phyloP scores from a whole-genome alignment of 495 filamentous ascomycete genomes.

The Daldinia concentrica region DNA sequence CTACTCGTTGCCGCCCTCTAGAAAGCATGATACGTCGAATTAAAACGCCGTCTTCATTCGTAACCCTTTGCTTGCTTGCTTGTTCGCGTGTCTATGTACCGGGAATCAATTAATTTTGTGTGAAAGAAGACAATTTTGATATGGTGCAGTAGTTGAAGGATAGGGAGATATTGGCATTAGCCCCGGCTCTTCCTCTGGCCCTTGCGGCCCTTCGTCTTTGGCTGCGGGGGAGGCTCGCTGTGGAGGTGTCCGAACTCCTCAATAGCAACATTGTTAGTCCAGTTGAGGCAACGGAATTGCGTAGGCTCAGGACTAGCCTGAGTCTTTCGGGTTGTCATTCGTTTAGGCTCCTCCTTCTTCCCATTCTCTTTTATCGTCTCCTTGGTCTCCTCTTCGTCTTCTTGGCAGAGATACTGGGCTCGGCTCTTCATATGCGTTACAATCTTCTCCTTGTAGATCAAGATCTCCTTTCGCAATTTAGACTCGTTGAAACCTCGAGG shows the following conservation, averaged over 20 bases:
- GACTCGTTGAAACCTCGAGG: constrained; percentile 81
- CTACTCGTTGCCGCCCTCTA: constrained; percentile 24
- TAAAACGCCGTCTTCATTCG: constrained; percentile 14
- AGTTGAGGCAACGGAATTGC: constrained; percentile 76
- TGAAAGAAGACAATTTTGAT: not conserved
- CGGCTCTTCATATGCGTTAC: constrained; percentile 80
- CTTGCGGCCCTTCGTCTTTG: constrained; percentile 48
- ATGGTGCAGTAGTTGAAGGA: not conserved
- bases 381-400: constrained; percentile 57
- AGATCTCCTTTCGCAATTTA: constrained; percentile 85
- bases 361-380: constrained; percentile 63
- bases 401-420: constrained; percentile 69
- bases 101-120: not conserved
- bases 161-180: constrained; percentile 3
- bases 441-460: constrained; percentile 79
- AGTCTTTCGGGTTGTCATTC: constrained; percentile 80
- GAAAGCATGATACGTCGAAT: constrained; percentile 2
- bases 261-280: constrained; percentile 82
- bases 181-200: constrained; percentile 29
- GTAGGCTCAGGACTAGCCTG: constrained; percentile 60
- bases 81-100: constrained; percentile 20
- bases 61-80: constrained; percentile 7
- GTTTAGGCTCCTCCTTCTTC: constrained; percentile 59
- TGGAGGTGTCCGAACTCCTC: constrained; percentile 84
- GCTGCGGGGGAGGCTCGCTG: constrained; percentile 74